Evolutionary conservation across 2,329 filamentous ascomycete genomes (phyloP).

Genomic region (Alternaria solani): DNA sequence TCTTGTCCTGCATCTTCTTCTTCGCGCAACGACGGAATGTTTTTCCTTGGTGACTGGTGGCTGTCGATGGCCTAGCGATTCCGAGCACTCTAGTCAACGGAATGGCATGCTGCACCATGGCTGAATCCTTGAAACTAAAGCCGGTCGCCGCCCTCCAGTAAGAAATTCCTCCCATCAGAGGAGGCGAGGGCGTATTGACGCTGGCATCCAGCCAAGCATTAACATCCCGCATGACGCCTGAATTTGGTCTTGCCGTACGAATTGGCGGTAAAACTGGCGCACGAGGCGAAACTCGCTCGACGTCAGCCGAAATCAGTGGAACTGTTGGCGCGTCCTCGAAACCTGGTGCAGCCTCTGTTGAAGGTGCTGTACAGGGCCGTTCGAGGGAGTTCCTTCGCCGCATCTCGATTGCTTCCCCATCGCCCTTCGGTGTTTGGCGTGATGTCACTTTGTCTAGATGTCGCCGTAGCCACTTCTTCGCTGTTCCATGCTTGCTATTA

Average conservation of each 20-base stretch:
- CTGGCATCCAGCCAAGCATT: constrained; percentile 47
- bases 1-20: constrained; percentile 40
- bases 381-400: constrained; percentile 17
- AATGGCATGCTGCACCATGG: constrained; percentile 38
- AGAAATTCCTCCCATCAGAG: constrained; percentile 44
- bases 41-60: constrained; percentile 32
- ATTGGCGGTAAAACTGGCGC: constrained; percentile 27
- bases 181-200: constrained; percentile 32
- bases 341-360: constrained; percentile 7
- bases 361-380: constrained; percentile 40
- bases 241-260: constrained; percentile 35
- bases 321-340: constrained; percentile 1
- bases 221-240: constrained; percentile 37
- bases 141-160: constrained; percentile 41
- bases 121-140: constrained; percentile 10
- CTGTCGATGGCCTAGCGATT: constrained; percentile 21
- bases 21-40: constrained; percentile 38
- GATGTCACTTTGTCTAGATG: constrained; percentile 32
- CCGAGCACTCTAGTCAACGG: constrained; percentile 31
- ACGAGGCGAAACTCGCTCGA: constrained; percentile 16
- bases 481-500: constrained; percentile 24
- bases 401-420: constrained; percentile 3
- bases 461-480: constrained; percentile 39
- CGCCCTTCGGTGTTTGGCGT: constrained; percentile 18
- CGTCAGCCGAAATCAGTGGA: constrained; percentile 14